Conservation (phyloP, 2,329 filamentous ascomycete genomes). For the Xylariaceae sp. region DNA sequence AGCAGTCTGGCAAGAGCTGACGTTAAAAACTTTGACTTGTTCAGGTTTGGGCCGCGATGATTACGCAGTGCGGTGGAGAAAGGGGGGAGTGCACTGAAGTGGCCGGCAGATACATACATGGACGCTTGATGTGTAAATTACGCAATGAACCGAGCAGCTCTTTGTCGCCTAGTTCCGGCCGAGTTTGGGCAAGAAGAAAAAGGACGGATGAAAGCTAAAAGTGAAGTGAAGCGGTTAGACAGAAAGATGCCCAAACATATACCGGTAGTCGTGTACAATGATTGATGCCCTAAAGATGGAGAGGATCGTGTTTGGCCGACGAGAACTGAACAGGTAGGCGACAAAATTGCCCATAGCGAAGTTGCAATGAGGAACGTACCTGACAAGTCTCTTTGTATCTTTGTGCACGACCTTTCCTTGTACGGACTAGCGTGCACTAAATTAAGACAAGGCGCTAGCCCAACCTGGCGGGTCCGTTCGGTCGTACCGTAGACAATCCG, state of each 20-base stretch:
- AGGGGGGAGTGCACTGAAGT: conserved; percentile 7
- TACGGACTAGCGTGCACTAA: not conserved
- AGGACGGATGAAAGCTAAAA: not conserved
- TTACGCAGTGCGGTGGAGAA: conserved; percentile 8
- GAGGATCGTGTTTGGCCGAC: not conserved
- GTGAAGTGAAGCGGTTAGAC: not conserved
- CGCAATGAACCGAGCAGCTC: not conserved
- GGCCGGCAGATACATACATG: conserved; percentile 2
- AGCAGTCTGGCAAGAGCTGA: not conserved
- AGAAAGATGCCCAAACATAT: not conserved
- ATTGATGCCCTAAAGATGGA: not conserved
- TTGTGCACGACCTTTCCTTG: no score
- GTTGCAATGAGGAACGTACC: not conserved
- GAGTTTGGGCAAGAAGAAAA: not conserved
- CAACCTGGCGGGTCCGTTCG: conserved; percentile 2
- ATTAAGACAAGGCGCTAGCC: conserved; percentile 15
- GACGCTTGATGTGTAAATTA: not conserved
- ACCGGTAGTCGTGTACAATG: not conserved
- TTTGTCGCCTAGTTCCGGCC: not conserved
- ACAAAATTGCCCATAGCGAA: not conserved
- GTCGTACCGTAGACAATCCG: conserved; percentile 4
- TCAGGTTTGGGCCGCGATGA: conserved; percentile 1
- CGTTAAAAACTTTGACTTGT: not conserved
- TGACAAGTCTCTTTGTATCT: not conserved
- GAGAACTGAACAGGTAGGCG: not conserved